Evolutionary conservation across 257 asterid species (phyloP).

Genomic region (Echites panduratus): DNA sequence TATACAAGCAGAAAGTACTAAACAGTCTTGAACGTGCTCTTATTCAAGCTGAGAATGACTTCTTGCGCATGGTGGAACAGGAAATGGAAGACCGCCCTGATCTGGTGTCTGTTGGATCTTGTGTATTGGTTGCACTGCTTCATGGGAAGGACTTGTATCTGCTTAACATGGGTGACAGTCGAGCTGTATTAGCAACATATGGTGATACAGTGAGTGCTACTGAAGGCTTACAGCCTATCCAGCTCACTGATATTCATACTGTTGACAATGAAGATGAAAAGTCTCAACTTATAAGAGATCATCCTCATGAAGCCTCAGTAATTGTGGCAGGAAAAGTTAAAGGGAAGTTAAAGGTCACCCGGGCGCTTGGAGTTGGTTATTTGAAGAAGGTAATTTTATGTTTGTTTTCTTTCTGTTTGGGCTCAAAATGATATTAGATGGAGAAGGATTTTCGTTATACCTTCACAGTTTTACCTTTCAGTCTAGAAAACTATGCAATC

Average conservation of each 20-base stretch:
- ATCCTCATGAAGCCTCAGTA: constrained; percentile 64
- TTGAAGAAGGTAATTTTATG: constrained; percentile 64
- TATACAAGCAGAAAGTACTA: constrained; percentile 50
- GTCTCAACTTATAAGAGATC: constrained; percentile 52
- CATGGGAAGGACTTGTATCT: constrained; percentile 73
- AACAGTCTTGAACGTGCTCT: constrained; percentile 66
- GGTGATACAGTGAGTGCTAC: constrained; percentile 18
- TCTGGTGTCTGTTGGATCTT: constrained; percentile 81
- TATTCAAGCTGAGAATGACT: constrained; percentile 70
- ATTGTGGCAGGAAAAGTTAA: constrained; percentile 67
- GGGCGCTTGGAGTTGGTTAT: constrained; percentile 98
- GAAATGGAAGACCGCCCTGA: constrained; percentile 99
- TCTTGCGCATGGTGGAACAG: constrained; percentile 85
- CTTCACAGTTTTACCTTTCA: not conserved
- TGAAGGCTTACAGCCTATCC: constrained; percentile 44
- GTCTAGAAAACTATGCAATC: not conserved
- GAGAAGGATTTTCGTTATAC: not conserved
- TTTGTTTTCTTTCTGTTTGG: not conserved
- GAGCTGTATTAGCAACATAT: constrained; percentile 82
- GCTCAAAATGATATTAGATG: not conserved
- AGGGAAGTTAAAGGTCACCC: constrained; percentile 87
- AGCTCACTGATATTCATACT: constrained; percentile 74
- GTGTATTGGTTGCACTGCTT: constrained; percentile 64
- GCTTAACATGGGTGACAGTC: constrained; percentile 84
- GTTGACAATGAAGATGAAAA: constrained; percentile 84